Percentiles rank a stretch among this genome's conserved stretches.
Conservation (phyloP, 1,139 yeast genomes). For the Lodderomyces metapsilosis region DNA sequence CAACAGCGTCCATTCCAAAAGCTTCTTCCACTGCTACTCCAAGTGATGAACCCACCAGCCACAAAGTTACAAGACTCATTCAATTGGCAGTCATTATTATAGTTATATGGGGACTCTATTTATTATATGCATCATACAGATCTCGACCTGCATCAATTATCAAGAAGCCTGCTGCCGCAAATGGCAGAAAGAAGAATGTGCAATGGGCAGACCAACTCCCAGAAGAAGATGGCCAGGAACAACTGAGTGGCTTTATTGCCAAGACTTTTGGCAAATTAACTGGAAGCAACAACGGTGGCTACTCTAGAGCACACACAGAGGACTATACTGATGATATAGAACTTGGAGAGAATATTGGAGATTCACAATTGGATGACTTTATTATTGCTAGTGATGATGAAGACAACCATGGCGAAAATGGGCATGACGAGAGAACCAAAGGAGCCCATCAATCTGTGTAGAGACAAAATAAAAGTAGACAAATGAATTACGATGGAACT, state of each 20-base stretch:
- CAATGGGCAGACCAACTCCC: constrained; percentile 54
- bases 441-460: neutral
- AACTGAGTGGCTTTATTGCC: constrained; percentile 29
- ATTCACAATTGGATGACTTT: constrained; percentile 21
- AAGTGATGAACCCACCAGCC: constrained; percentile 17
- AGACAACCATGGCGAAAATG: constrained; percentile 13
- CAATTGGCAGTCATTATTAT: constrained; percentile 42
- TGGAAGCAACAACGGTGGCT: constrained; percentile 29
- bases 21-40: constrained; percentile 7
- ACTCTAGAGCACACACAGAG: constrained; percentile 24
- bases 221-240: constrained; percentile 1
- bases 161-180: constrained; percentile 22
- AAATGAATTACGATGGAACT: constrained; percentile 1
- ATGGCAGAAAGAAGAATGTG: constrained; percentile 47
- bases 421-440: neutral
- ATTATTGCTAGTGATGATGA: constrained; percentile 52
- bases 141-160: constrained; percentile 47
- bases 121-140: constrained; percentile 35
- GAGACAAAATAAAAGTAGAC: neutral
- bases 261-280: constrained; percentile 41
- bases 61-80: constrained; percentile 38
- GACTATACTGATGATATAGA: constrained; percentile 35
- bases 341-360: constrained; percentile 26
- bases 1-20: constrained; percentile 5
- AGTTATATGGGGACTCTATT: constrained; percentile 45